A percentile compares a stretch with the other conserved stretches of the same genome.
Conservation (phyloP, 495 filamentous ascomycete genomes). For the Friedmanniomyces simplex region DNA sequence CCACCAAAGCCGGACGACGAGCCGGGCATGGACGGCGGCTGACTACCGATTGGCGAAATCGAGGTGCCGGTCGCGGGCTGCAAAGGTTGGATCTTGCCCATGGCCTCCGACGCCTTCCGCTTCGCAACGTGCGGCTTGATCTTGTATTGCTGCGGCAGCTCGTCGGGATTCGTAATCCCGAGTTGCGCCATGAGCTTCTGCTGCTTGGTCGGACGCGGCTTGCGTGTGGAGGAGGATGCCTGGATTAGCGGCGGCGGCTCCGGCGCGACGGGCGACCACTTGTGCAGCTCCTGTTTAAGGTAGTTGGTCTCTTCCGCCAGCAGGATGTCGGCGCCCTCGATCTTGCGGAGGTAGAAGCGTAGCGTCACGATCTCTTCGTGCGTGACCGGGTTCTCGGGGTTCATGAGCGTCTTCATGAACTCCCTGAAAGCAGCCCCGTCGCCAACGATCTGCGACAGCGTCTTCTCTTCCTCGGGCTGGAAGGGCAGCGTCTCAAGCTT, state of each 20-base stretch:
- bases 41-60: conserved; percentile 5
- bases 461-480: conserved; percentile 89
- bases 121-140: conserved; percentile 19
- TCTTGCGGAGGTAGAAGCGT: conserved; percentile 97
- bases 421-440: conserved; percentile 75
- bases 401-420: conserved; percentile 70
- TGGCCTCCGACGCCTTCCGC: conserved; percentile 12
- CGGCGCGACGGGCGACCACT: conserved; percentile 87
- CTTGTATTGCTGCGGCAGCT: conserved; percentile 58
- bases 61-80: conserved; percentile 14
- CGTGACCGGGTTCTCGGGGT: conserved; percentile 59
- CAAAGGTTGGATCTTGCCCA: conserved; percentile 2
- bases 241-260: conserved; percentile 74
- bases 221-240: conserved; percentile 82
- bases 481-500: conserved; percentile 80
- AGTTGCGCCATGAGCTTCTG: conserved; percentile 88
- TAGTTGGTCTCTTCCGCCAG: conserved; percentile 91
- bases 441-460: conserved; percentile 71
- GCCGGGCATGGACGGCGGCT: conserved; percentile 2
- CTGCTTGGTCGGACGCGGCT: conserved; percentile 92
- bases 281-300: conserved; percentile 91
- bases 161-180: conserved; percentile 76
- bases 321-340: conserved; percentile 94
- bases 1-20: conserved; percentile 1
- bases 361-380: conserved; percentile 77